These are phyloP conservation scores for Saccharomyces kudriavzevii DNA, from an alignment of 805 yeast genomes.

Conservation along the genomic window DNA sequence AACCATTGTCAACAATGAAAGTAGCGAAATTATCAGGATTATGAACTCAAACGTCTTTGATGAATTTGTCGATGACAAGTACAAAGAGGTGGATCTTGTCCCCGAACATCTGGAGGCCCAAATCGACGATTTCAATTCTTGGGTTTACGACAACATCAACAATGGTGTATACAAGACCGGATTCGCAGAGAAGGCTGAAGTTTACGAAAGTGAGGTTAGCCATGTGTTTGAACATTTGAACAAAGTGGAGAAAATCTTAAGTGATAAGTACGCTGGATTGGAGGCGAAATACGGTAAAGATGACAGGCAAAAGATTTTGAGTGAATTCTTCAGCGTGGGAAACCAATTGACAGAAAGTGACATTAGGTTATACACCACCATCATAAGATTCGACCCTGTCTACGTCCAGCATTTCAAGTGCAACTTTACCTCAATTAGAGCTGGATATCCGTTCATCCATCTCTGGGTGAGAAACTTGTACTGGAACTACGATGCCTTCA, in stretches of 20 bases:
- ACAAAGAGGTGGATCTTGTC: conserved; percentile 49
- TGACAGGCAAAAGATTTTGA: conserved; percentile 11
- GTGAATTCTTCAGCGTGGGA: conserved; percentile 46
- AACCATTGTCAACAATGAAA: conserved; percentile 87
- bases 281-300: conserved; percentile 12
- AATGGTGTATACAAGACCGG: conserved; percentile 93
- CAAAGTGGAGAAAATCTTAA: conserved; percentile 55
- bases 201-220: conserved; percentile 60
- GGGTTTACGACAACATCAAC: conserved; percentile 81
- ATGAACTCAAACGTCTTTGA: conserved; percentile 65
- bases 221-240: conserved; percentile 61
- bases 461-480: conserved; percentile 77
- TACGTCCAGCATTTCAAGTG: conserved; percentile 95
- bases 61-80: conserved; percentile 39
- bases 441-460: conserved; percentile 69
- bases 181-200: conserved; percentile 76
- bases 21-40: conserved; percentile 82
- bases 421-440: conserved; percentile 72
- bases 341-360: conserved; percentile 81
- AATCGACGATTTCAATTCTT: conserved; percentile 70
- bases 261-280: conserved; percentile 33
- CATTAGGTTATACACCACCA: conserved; percentile 76
- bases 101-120: conserved; percentile 46
- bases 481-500: conserved; percentile 69
- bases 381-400: conserved; percentile 85